These are phyloP conservation scores for Trichoderma reesei DNA, from an alignment of 495 filamentous ascomycete species.

Conservation along the genomic window DNA sequence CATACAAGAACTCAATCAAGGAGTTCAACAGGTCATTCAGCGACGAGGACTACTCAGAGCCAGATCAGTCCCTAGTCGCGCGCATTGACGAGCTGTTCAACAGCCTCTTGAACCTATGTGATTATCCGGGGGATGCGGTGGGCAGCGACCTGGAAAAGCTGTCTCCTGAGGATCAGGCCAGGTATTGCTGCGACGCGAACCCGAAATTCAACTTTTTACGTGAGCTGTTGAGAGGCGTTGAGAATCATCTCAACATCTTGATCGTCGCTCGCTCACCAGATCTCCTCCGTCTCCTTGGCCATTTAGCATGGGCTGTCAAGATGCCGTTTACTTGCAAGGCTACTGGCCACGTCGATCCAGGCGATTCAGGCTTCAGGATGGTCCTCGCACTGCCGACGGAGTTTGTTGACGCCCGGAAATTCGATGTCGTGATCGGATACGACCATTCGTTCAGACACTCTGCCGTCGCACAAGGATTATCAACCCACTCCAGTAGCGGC, in stretches of 20 bases:
- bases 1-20: neutral
- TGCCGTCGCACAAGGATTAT: neutral
- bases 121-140: neutral
- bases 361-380: neutral
- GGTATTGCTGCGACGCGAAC: constrained; percentile 31
- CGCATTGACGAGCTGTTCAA: constrained; percentile 1
- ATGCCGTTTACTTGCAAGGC: neutral
- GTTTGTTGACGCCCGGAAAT: neutral
- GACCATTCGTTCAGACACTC: constrained; percentile 27
- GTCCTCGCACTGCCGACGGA: neutral
- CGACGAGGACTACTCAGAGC: constrained; percentile 1
- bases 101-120: constrained; percentile 4
- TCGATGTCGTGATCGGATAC: constrained; percentile 33
- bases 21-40: constrained; percentile 7
- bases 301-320: neutral
- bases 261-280: constrained; percentile 31
- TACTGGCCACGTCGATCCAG: neutral
- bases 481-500: neutral
- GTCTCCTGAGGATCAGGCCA: constrained; percentile 21
- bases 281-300: constrained; percentile 11
- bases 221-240: constrained; percentile 28
- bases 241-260: constrained; percentile 26
- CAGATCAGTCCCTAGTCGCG: neutral
- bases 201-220: constrained; percentile 36
- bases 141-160: constrained; percentile 14